Conservation (phyloP, 2,329 filamentous ascomycete species). For the Metarhizium sp. region DNA sequence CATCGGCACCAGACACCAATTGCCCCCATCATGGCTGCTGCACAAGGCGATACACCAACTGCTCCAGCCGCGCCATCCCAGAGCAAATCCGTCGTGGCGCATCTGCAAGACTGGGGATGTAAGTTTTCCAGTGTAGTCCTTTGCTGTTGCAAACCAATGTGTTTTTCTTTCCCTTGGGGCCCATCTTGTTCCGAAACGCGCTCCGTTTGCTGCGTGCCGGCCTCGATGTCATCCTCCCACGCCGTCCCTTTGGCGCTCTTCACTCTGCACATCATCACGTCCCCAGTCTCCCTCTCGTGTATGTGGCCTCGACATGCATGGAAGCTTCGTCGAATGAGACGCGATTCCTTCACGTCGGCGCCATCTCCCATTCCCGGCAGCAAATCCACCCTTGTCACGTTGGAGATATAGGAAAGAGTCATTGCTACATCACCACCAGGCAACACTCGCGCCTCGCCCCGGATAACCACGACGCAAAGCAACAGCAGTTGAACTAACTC, state of each 20-base stretch:
- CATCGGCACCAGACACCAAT: background rate
- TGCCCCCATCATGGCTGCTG: constrained; percentile 19
- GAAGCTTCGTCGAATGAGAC: background rate
- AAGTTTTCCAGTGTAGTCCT: constrained; percentile 17
- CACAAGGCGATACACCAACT: constrained; percentile 9
- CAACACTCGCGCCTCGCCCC: too few species aligned
- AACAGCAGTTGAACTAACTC: background rate
- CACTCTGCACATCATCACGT: background rate
- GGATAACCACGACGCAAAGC: background rate
- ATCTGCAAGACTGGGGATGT: constrained; percentile 40
- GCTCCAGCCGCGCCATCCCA: constrained; percentile 8
- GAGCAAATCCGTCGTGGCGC: constrained; percentile 22
- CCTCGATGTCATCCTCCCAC: background rate
- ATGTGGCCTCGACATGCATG: background rate
- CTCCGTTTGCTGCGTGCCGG: background rate
- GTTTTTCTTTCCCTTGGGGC: too few species aligned
- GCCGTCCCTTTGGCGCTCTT: background rate
- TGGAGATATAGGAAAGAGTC: too few species aligned
- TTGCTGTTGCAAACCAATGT: background rate
- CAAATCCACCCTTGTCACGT: background rate
- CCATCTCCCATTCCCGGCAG: background rate
- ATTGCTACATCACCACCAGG: too few species aligned
- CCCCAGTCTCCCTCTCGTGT: background rate
- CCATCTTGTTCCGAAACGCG: background rate
- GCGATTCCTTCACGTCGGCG: too few species aligned